A percentile compares a stretch with the other conserved stretches of the same genome.
These are phyloP conservation scores for Neurospora crassa DNA, from an alignment of 2,329 filamentous ascomycete genomes.

Conservation along the genomic window DNA sequence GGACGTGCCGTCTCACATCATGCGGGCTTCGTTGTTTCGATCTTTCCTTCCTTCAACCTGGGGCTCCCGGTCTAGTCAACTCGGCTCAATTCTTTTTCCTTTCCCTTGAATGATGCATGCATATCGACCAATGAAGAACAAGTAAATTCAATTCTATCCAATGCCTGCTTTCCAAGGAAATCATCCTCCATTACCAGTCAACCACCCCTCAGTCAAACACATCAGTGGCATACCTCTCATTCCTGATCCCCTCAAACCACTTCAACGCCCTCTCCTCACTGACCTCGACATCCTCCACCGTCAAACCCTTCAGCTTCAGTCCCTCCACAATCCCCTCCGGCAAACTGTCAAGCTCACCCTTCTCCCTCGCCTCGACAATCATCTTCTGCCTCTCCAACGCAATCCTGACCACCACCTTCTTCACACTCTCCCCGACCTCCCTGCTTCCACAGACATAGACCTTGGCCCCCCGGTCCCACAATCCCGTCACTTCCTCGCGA, in stretches of 20 bases:
- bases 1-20: too few relatives aligned
- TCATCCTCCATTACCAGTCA: too few relatives aligned
- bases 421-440: slow-evolving; percentile 31
- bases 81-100: too few relatives aligned
- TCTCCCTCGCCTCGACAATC: slow-evolving; percentile 2
- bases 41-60: too few relatives aligned
- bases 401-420: slow-evolving; percentile 25
- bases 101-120: too few relatives aligned
- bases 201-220: slow-evolving; percentile 41
- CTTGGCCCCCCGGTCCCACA: slow-evolving; percentile 33
- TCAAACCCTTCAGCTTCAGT: slow-evolving; percentile 20
- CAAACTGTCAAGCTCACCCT: background rate
- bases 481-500: slow-evolving; percentile 19
- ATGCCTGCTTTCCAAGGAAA: background rate
- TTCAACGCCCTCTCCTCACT: slow-evolving; percentile 30
- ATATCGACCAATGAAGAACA: background rate
- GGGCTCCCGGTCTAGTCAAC: too few relatives aligned
- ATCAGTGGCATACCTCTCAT: slow-evolving; percentile 49
- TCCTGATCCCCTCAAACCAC: slow-evolving; percentile 41
- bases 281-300: slow-evolving; percentile 17
- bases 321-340: slow-evolving; percentile 16
- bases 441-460: slow-evolving; percentile 53
- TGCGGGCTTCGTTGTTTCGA: too few relatives aligned
- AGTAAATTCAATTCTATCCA: background rate
- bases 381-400: slow-evolving; percentile 24